Percentiles rank a stretch among this genome's conserved stretches.
Evolutionary conservation across 495 filamentous ascomycete genomes (phyloP).

Genomic region (Xylaria acuta): DNA sequence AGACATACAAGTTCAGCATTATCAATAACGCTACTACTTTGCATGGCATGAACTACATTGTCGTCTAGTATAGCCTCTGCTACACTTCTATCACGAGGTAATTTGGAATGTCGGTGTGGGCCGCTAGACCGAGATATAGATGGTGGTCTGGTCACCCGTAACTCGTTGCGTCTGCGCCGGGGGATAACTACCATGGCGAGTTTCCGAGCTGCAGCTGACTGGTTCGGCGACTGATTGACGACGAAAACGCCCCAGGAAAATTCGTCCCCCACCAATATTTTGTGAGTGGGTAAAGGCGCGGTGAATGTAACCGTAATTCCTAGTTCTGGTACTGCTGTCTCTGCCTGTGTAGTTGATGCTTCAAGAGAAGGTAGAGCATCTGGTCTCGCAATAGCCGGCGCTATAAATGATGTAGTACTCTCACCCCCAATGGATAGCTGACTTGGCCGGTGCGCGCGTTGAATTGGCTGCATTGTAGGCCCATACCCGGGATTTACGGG

Average conservation of each 20-base stretch:
- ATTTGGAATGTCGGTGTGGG: slow-evolving; percentile 24
- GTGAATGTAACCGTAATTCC: slow-evolving; percentile 78
- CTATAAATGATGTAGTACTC: slow-evolving; percentile 50
- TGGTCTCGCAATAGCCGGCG: slow-evolving; percentile 55
- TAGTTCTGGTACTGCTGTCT: slow-evolving; percentile 61
- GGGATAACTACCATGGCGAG: slow-evolving; percentile 82
- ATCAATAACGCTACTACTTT: slow-evolving; percentile 74
- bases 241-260: slow-evolving; percentile 91
- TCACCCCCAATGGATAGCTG: slow-evolving; percentile 60
- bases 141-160: slow-evolving; percentile 62
- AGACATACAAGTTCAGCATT: slow-evolving; percentile 77
- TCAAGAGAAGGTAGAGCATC: slow-evolving; percentile 61
- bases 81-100: slow-evolving; percentile 46
- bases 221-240: slow-evolving; percentile 69
- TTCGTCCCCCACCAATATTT: slow-evolving; percentile 68
- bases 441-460: slow-evolving; percentile 69
- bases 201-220: slow-evolving; percentile 63
- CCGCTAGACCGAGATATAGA: slow-evolving; percentile 46
- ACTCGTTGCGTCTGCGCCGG: slow-evolving; percentile 72
- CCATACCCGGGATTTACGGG: slow-evolving; percentile 64
- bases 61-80: slow-evolving; percentile 87
- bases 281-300: slow-evolving; percentile 55
- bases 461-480: slow-evolving; percentile 61
- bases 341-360: slow-evolving; percentile 52
- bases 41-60: slow-evolving; percentile 81